These are phyloP conservation scores for Parastagonospora nodorum DNA, from an alignment of 2,329 filamentous ascomycete species.

Conservation along the genomic window DNA sequence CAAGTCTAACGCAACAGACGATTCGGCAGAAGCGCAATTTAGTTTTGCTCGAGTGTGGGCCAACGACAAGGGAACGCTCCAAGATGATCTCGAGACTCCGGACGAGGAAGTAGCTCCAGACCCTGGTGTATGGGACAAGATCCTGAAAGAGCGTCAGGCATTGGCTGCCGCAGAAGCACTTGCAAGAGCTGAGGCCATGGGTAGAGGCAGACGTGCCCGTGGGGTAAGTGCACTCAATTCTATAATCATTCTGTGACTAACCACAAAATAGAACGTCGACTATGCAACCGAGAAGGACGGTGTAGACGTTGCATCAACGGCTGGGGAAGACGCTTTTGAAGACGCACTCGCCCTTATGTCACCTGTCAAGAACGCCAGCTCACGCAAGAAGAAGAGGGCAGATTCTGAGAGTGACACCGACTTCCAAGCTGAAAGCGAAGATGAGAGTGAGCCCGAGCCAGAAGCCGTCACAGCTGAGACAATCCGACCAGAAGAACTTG, in stretches of 20 bases:
- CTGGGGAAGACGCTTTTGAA: conserved; percentile 22
- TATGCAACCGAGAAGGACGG: conserved; percentile 50
- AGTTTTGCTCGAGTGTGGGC: conserved; percentile 91
- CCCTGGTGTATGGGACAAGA: conserved; percentile 84
- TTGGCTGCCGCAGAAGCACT: conserved; percentile 72
- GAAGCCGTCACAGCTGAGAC: conserved; percentile 7
- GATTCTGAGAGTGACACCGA: conserved; percentile 55
- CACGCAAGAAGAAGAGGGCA: conserved; percentile 35
- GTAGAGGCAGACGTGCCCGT: conserved; percentile 79
- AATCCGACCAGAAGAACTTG: conserved; percentile 11
- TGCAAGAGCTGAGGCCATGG: conserved; percentile 75
- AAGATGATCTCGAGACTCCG: conserved; percentile 64
- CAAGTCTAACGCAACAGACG: conserved; percentile 63
- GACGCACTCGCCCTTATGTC: conserved; percentile 22
- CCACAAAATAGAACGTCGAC: conserved; percentile 46
- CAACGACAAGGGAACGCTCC: conserved; percentile 73
- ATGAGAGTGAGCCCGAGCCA: conserved; percentile 26
- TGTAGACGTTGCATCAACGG: conserved; percentile 12
- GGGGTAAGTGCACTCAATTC: conserved; percentile 49
- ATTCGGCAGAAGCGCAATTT: conserved; percentile 77
- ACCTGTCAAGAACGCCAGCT: conserved; percentile 38
- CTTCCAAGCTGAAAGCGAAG: conserved; percentile 49
- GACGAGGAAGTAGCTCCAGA: conserved; percentile 63
- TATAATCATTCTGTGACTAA: conserved; percentile 5
- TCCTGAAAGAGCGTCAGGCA: conserved; percentile 80